Conservation (phyloP, 1,284 basidiomycete genomes). For the Apiotrichum gracile region DNA sequence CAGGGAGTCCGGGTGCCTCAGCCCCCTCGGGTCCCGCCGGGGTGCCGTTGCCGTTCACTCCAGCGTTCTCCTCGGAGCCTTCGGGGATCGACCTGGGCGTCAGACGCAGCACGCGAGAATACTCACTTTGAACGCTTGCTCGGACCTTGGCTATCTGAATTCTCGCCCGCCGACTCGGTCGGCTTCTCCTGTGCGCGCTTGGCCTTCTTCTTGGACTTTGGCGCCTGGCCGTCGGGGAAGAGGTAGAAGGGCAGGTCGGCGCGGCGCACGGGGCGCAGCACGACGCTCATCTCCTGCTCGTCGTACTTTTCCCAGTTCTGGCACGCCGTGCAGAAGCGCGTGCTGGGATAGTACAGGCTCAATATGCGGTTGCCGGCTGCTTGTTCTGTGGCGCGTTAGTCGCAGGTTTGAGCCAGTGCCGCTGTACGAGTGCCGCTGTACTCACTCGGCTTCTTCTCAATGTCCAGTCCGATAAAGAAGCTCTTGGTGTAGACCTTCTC, state of each 20-base stretch:
- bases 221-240: slow-evolving; percentile 41
- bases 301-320: slow-evolving; percentile 96
- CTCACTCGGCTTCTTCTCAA: slow-evolving; percentile 85
- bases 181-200: slow-evolving; percentile 34
- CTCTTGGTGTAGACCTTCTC: slow-evolving; percentile 83
- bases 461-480: slow-evolving; percentile 92
- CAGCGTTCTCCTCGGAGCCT: not conserved
- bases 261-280: slow-evolving; percentile 82
- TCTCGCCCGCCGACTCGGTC: slow-evolving; percentile 24
- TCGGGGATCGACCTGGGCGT: not conserved
- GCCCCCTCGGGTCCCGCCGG: no score
- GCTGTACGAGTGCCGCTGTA: slow-evolving; percentile 28
- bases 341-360: slow-evolving; percentile 95
- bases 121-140: slow-evolving; percentile 39
- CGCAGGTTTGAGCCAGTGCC: no score
- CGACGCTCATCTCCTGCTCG: slow-evolving; percentile 86
- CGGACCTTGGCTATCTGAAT: slow-evolving; percentile 34
- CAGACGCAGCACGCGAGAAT: not conserved
- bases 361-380: slow-evolving; percentile 58
- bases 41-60: not conserved
- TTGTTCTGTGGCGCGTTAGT: slow-evolving; percentile 30
- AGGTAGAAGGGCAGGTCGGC: slow-evolving; percentile 40
- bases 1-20: no score
- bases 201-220: slow-evolving; percentile 42
- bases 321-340: slow-evolving; percentile 90